Conservation (phyloP, 2,329 filamentous ascomycete species). For the Xylariaceae sp. region DNA sequence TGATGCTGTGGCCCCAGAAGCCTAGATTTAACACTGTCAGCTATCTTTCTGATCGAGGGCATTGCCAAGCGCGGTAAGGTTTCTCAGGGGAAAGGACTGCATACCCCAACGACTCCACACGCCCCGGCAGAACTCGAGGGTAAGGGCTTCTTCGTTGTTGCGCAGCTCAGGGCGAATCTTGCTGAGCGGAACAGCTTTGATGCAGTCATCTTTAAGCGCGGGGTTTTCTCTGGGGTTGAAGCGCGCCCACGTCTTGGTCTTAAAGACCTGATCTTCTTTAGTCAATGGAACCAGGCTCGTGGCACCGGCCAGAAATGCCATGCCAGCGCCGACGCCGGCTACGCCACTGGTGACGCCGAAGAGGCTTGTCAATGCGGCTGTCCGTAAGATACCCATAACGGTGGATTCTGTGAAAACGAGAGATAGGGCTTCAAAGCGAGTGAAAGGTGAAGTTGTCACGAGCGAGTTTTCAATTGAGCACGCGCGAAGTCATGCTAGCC, state of each 20-base stretch:
- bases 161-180: conserved; percentile 65
- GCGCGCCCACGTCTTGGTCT: conserved; percentile 52
- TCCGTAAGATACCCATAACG: conserved; percentile 52
- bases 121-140: conserved; percentile 64
- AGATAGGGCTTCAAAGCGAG: not conserved
- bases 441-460: not conserved
- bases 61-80: not conserved
- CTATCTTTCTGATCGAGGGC: not conserved
- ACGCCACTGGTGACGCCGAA: conserved; percentile 47
- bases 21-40: conserved; percentile 36
- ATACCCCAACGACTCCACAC: conserved; percentile 65
- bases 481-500: too few relatives aligned
- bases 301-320: conserved; percentile 51
- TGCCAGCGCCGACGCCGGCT: conserved; percentile 47
- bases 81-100: conserved; percentile 22
- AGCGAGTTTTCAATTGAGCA: not conserved
- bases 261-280: conserved; percentile 61
- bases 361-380: conserved; percentile 41
- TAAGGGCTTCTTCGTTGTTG: conserved; percentile 55
- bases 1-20: conserved; percentile 39
- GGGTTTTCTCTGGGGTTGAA: conserved; percentile 64
- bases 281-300: conserved; percentile 57
- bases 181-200: conserved; percentile 59
- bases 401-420: not conserved
- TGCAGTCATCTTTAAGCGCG: conserved; percentile 61